These are phyloP conservation scores for Maudiozyma saulgeensis DNA, from an alignment of 805 yeast species.

Conservation along the genomic window DNA sequence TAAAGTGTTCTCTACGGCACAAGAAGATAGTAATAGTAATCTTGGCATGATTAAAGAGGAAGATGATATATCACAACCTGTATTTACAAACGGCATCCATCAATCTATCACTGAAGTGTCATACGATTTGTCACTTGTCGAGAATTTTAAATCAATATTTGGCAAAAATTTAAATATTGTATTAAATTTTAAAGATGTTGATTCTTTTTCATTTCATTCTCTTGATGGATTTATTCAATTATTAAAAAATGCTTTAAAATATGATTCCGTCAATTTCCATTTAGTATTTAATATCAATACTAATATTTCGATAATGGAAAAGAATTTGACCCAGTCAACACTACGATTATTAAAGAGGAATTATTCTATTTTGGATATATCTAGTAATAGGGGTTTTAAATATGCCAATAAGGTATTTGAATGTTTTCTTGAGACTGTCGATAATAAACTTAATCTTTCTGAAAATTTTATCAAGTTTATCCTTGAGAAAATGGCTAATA, in stretches of 20 bases:
- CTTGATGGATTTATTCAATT: conserved; percentile 23
- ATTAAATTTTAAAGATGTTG: conserved; percentile 28
- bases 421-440: conserved; percentile 28
- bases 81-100: background rate
- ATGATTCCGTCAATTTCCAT: conserved; percentile 20
- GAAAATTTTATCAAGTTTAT: conserved; percentile 23
- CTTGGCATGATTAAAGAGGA: conserved; percentile 4
- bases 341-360: conserved; percentile 23
- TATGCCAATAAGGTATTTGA: conserved; percentile 27
- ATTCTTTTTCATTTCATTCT: conserved; percentile 22
- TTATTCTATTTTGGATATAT: conserved; percentile 22
- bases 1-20: conserved; percentile 20
- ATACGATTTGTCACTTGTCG: conserved; percentile 26
- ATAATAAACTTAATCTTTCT: conserved; percentile 27
- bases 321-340: conserved; percentile 26
- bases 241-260: conserved; percentile 20
- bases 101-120: conserved; percentile 13
- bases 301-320: conserved; percentile 26
- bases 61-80: background rate
- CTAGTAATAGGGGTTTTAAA: conserved; percentile 27
- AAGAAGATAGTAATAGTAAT: background rate
- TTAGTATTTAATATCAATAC: conserved; percentile 27
- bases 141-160: conserved; percentile 22
- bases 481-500: conserved; percentile 26
- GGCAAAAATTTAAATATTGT: conserved; percentile 22